Conservation (phyloP, 2,329 filamentous ascomycete genomes). For the Remersonia thermophila region DNA sequence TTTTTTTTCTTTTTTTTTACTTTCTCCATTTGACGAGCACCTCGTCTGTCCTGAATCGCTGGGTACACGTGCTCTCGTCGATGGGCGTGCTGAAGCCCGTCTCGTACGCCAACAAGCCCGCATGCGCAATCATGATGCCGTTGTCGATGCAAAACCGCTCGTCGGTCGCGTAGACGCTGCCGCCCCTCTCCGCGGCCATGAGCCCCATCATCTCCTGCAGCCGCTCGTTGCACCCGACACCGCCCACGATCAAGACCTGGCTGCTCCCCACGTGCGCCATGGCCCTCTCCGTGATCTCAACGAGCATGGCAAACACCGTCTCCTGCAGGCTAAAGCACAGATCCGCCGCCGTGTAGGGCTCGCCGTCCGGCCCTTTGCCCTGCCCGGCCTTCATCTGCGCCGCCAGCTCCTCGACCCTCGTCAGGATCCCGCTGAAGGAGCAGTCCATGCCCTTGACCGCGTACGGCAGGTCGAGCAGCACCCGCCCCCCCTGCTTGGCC, state of each 20-base stretch:
- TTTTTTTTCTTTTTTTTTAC: too few species aligned
- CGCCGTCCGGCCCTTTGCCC: constrained; percentile 33
- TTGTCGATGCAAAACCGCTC: constrained; percentile 99
- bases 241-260: constrained; percentile 89
- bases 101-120: constrained; percentile 72
- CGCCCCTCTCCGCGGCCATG: constrained; percentile 82
- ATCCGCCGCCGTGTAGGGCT: constrained; percentile 62
- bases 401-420: constrained; percentile 68
- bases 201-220: constrained; percentile 97
- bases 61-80: constrained; percentile 73
- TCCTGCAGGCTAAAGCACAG: constrained; percentile 93
- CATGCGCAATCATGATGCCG: constrained; percentile 98
- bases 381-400: constrained; percentile 44
- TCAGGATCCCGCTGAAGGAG: constrained; percentile 86
- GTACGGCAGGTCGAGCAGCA: constrained; percentile 81
- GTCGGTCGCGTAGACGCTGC: constrained; percentile 87
- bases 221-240: constrained; percentile 88
- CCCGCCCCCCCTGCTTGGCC: constrained; percentile 56
- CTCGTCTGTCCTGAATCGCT: constrained; percentile 72
- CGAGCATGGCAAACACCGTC: constrained; percentile 91
- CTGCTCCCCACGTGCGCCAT: constrained; percentile 93
- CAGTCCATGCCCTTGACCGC: constrained; percentile 98
- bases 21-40: constrained; percentile 71
- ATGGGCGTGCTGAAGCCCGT: constrained; percentile 68
- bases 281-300: constrained; percentile 94